phyloP scores from a whole-genome alignment of 1,284 basidiomycete species.

The Ceratobasidium sp. region DNA sequence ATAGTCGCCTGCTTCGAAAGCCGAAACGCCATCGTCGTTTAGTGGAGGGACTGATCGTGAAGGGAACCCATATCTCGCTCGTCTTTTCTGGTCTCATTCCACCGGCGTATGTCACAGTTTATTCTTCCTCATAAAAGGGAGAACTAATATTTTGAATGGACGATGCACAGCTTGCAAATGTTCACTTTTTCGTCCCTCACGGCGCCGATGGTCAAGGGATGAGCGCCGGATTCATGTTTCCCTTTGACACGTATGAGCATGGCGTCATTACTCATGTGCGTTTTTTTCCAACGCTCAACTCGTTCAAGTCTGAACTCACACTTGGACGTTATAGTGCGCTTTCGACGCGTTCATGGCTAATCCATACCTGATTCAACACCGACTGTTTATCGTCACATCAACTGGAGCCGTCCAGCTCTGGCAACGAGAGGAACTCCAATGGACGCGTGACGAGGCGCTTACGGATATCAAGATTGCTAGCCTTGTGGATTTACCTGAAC shows the following conservation, averaged over 20 bases:
- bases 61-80: conserved; percentile 68
- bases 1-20: conserved; percentile 9
- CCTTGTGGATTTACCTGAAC: conserved; percentile 82
- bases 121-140: background rate
- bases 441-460: conserved; percentile 86
- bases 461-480: conserved; percentile 69
- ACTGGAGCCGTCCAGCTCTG: conserved; percentile 83
- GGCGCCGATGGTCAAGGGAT: conserved; percentile 63
- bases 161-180: background rate
- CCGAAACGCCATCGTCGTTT: conserved; percentile 43
- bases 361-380: conserved; percentile 55
- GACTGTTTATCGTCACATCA: conserved; percentile 71
- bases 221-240: conserved; percentile 69
- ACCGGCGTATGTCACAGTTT: conserved; percentile 57
- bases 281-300: conserved; percentile 37
- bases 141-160: background rate
- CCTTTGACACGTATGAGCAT: conserved; percentile 73
- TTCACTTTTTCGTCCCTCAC: conserved; percentile 67
- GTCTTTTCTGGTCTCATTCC: conserved; percentile 75
- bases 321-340: conserved; percentile 49
- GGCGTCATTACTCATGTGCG: conserved; percentile 76
- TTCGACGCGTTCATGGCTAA: conserved; percentile 61
- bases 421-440: conserved; percentile 67
- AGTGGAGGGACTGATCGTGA: conserved; percentile 64
- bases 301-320: conserved; percentile 39